A percentile compares a stretch with the other conserved stretches of the same genome.
Evolutionary conservation across 257 asterid genomes (phyloP).

Genomic region (Fraxinus excelsior): DNA sequence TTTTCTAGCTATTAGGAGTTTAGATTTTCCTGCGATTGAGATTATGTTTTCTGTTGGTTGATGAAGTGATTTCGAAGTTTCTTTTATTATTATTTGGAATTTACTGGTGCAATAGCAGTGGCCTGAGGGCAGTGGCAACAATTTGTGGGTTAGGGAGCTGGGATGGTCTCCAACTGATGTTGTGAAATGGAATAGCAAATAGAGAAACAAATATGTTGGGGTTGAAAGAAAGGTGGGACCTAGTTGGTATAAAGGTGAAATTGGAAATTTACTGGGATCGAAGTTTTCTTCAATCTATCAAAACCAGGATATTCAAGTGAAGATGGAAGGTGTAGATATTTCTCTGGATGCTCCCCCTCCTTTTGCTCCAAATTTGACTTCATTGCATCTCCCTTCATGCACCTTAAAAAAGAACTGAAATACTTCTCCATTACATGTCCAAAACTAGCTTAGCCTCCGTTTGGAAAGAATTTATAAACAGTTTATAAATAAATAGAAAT

Average conservation of each 20-base stretch:
- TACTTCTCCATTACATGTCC: too few species aligned
- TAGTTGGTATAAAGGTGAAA: too few species aligned
- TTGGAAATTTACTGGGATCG: not conserved
- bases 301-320: not conserved
- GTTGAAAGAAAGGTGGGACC: not conserved
- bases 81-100: not conserved
- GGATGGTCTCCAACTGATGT: not conserved
- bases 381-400: too few species aligned
- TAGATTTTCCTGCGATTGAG: not conserved
- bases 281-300: not conserved
- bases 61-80: not conserved
- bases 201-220: not conserved
- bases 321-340: not conserved
- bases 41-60: not conserved
- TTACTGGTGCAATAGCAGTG: not conserved
- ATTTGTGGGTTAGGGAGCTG: not conserved
- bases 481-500: too few species aligned
- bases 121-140: not conserved
- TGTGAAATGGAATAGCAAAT: not conserved
- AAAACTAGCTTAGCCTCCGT: too few species aligned
- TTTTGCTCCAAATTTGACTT: too few species aligned
- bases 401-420: too few species aligned
- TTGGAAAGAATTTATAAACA: too few species aligned
- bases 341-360: not conserved
- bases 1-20: not conserved